These are phyloP conservation scores for Thraustochytrium striatum DNA, from an alignment of 352 stramenopile genomes.

Conservation along the genomic window DNA sequence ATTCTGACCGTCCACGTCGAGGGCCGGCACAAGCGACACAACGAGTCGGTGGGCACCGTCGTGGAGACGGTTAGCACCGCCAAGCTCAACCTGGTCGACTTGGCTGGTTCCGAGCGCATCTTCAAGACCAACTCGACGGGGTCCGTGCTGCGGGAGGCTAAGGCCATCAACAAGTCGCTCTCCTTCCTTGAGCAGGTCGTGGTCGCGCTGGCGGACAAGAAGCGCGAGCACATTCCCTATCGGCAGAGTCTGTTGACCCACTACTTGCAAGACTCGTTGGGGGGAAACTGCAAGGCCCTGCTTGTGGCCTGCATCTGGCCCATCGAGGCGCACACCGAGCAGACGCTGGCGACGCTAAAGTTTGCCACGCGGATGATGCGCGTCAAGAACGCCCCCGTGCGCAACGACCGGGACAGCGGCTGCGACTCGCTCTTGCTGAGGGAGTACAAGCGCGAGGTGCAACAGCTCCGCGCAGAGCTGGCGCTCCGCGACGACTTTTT, in stretches of 20 bases:
- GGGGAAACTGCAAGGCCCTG: constrained; percentile 92
- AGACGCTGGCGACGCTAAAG: constrained; percentile 87
- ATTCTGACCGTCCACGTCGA: constrained; percentile 33
- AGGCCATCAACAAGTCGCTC: constrained; percentile 90
- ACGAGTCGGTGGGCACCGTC: constrained; percentile 48
- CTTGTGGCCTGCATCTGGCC: constrained; percentile 89
- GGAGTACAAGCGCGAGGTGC: constrained; percentile 72
- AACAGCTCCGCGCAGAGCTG: constrained; percentile 83
- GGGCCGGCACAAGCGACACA: neutral
- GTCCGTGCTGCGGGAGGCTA: constrained; percentile 79
- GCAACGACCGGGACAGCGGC: constrained; percentile 74
- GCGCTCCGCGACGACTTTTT: constrained; percentile 84
- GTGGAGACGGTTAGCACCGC: constrained; percentile 70
- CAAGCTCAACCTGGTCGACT: constrained; percentile 87
- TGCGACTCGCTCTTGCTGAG: constrained; percentile 74
- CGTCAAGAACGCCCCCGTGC: constrained; percentile 78
- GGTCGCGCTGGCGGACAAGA: constrained; percentile 83
- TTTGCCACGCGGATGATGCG: constrained; percentile 87
- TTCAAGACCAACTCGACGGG: constrained; percentile 83
- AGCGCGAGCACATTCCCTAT: constrained; percentile 81
- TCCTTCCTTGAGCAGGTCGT: constrained; percentile 94
- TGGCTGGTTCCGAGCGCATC: constrained; percentile 85
- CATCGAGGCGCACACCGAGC: constrained; percentile 76
- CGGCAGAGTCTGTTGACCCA: constrained; percentile 92
- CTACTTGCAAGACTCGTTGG: constrained; percentile 82